Percentiles rank a stretch among this genome's conserved stretches.
Evolutionary conservation across 208 protist genomes (phyloP).

Genomic region (Tetramitus jugosus): DNA sequence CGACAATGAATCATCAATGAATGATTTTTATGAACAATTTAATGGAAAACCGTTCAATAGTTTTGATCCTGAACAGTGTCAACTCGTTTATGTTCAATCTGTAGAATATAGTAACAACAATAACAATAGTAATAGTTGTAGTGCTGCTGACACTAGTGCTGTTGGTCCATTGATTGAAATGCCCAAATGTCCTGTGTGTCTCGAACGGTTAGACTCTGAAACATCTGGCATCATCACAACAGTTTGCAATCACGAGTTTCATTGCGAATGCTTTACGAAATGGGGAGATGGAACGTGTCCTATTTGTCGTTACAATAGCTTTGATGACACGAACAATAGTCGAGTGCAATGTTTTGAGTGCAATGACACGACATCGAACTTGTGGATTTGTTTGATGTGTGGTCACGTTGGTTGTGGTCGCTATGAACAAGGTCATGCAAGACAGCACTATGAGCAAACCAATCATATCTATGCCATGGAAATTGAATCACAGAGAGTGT

Average conservation of each 20-base stretch:
- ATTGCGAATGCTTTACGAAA: slow-evolving; percentile 12
- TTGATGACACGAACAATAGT: not conserved
- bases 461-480: slow-evolving; percentile 26
- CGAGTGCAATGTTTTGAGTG: no score
- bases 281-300: slow-evolving; percentile 9
- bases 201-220: slow-evolving; percentile 7
- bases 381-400: slow-evolving; percentile 27
- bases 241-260: slow-evolving; percentile 18
- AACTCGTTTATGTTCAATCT: not conserved
- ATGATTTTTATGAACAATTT: slow-evolving; percentile 11
- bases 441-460: slow-evolving; percentile 13
- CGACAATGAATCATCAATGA: not conserved
- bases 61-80: slow-evolving; percentile 2
- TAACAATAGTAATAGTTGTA: not conserved
- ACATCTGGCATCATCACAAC: slow-evolving; percentile 6
- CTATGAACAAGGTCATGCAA: slow-evolving; percentile 19
- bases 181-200: slow-evolving; percentile 20
- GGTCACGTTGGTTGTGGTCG: slow-evolving; percentile 24
- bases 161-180: not conserved
- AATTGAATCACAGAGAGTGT: slow-evolving; percentile 18
- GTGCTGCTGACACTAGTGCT: no score
- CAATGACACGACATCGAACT: not conserved
- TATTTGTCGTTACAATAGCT: not conserved
- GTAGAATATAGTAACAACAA: not conserved
- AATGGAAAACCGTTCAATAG: slow-evolving; percentile 23